Conservation (phyloP, 2,329 filamentous ascomycete species). For the Fusarium palustre region DNA sequence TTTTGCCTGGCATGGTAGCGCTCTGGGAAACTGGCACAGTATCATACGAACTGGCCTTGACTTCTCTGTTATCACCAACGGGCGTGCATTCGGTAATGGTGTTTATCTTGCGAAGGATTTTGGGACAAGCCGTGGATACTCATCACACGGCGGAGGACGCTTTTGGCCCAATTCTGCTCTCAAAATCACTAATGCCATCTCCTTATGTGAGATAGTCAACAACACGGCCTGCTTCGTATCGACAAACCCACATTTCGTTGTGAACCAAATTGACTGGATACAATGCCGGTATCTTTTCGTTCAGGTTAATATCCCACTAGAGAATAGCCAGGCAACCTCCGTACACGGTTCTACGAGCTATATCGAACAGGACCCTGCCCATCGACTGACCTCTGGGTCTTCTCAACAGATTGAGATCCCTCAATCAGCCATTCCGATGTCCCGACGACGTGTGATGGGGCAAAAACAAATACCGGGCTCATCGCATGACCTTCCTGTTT, state of each 20-base stretch:
- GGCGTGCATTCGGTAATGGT: constrained; percentile 80
- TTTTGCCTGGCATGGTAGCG: constrained; percentile 89
- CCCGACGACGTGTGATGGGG: constrained; percentile 27
- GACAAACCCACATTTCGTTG: constrained; percentile 72
- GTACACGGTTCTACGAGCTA: constrained; percentile 22
- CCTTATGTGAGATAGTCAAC: constrained; percentile 89
- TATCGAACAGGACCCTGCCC: constrained; percentile 46
- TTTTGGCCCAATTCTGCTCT: constrained; percentile 77
- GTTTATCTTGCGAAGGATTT: constrained; percentile 76
- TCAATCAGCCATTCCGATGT: constrained; percentile 43
- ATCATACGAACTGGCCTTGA: constrained; percentile 87
- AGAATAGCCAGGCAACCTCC: neutral
- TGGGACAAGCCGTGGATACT: constrained; percentile 26
- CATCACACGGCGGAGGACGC: neutral
- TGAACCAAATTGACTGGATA: constrained; percentile 84
- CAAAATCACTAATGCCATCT: constrained; percentile 69
- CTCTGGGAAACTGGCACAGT: constrained; percentile 84
- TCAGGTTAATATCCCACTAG: constrained; percentile 18
- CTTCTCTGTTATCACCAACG: constrained; percentile 71
- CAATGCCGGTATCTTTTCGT: constrained; percentile 87
- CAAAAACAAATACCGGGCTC: neutral
- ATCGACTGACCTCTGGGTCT: neutral
- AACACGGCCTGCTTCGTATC: constrained; percentile 70
- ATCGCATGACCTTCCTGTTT: constrained; percentile 5
- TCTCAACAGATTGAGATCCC: constrained; percentile 42